Base-by-base conservation (phyloP, 345 rosid species). In the Brassica napus region DNA sequence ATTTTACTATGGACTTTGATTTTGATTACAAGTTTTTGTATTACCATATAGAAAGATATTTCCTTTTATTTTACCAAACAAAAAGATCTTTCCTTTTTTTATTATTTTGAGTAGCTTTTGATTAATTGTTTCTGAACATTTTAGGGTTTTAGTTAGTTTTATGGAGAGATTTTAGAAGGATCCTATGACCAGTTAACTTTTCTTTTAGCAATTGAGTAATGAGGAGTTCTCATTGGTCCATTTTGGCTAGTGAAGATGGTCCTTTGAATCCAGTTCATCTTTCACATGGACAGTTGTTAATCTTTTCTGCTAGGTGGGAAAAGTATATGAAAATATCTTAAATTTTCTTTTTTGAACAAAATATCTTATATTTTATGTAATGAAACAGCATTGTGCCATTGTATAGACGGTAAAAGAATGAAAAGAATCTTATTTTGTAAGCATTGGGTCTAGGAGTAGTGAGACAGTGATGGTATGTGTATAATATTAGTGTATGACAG, bases 231-330 rank as follows among this genome's bases (percentile, higher is more conserved):
- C 31, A 28, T 28, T 28, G 31, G 31, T 28, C 31, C 31, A 28
- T 28, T 28, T 28, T 28, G 31, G 31, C 31, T 28, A 28, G 31
- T 28, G 0, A 28, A 28, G 31, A 69, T 44, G 69, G 81, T 76
- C 79, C 37, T 31, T 26, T 47, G 74, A 61, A 14, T 79, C 82
- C 82, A 74, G 82, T 35, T 79, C 82, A 79, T 61, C 35, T 57
- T 66, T 31, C 82, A 79, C 78, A 68, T 73, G 82, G 71, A 79
- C 82, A 74, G 79, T 68, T 79, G 75, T 74, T 26, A 15, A 73
- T 49, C 37, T 61, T 34, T 58, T 28, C 31, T 16, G 34, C 4
- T 68, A 68, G 70, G 62, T 68, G 75, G 4, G 8, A 28, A 23
- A 59, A 59, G 26, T 58, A 79, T 67, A 55, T 59, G 39, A 60